Evolutionary conservation across 768 basidiomycete genomes (phyloP), one percentile per base, ranked within the genome.

Genomic region (Serendipita sp.): DNA sequence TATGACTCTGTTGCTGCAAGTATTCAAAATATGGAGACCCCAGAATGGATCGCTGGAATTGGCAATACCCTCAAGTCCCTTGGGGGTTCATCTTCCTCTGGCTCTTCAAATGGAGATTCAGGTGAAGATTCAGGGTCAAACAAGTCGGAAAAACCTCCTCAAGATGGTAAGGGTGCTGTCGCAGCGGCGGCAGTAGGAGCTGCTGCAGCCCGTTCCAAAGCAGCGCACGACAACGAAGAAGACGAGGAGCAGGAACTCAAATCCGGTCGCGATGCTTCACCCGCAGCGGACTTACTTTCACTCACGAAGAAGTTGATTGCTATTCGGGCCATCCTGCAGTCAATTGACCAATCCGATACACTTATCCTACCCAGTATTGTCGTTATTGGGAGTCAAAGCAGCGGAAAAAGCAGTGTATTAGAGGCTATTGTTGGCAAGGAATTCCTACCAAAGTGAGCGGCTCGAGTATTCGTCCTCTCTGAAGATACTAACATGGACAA

Each of bases 401-500:
- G 91, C 1, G 96, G 96, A 11, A 99, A 99, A 78, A 97, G 93
- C 68, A 94, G 91, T 28, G 96, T 99, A 0, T 75, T 99, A 64
- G 96, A 99, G 73, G 87, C 96, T 3, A 89, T 99, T 64, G 96
- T 99, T 30, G 96, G 96, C 0, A 91, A 96, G 64, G 92, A 98
- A 72, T 99, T 99, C 71, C 76, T 99, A 38, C 96, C 96, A 24
- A 99, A 99, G 95, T 97, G 70, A 66, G 91, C 79, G 1, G n/a
- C 2, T 26, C 22, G 42, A 56, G 13, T 26, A 13, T 13, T 45
- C 33, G 9, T 43, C 41, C 41, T 44, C 31, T 42, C 41, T 30
- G 7, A 24, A 41, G 50, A 66, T 56, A 62, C 61, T 42, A 48
- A 53, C 30, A 65, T 56, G 45, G 14, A 31, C 51, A 45, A 22